A percentile compares a stretch with the other conserved stretches of the same genome.
These are phyloP conservation scores for Alternaria sp. DNA, from an alignment of 2,329 filamentous ascomycete species.

Conservation along the genomic window DNA sequence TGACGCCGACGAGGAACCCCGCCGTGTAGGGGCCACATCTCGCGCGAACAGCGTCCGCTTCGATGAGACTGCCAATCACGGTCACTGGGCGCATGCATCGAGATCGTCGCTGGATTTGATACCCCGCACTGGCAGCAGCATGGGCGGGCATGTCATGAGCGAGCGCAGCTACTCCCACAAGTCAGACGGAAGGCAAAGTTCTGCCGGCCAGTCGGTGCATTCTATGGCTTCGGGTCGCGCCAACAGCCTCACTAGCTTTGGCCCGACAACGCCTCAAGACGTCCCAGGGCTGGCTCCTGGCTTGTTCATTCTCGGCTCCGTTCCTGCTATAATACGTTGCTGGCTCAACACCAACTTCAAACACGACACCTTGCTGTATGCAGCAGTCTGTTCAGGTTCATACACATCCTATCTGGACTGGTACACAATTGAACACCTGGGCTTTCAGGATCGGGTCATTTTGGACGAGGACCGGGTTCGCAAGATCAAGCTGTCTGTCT, in stretches of 20 bases:
- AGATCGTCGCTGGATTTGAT: conserved; percentile 84
- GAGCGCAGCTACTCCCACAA: conserved; percentile 93
- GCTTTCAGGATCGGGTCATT: conserved; percentile 70
- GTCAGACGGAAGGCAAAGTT: conserved; percentile 93
- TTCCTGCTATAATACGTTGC: conserved; percentile 93
- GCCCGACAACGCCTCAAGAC: conserved; percentile 78
- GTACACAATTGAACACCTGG: conserved; percentile 76
- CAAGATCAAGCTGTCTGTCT: conserved; percentile 79
- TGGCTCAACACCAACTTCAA: conserved; percentile 93
- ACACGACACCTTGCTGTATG: conserved; percentile 86
- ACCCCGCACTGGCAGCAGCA: conserved; percentile 77
- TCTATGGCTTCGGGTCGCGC: conserved; percentile 80
- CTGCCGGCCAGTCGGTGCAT: conserved; percentile 81
- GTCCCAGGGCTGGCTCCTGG: conserved; percentile 80
- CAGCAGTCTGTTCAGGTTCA: conserved; percentile 89
- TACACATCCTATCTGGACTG: conserved; percentile 84
- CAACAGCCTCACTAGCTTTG: conserved; percentile 73
- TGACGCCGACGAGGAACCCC: conserved; percentile 85
- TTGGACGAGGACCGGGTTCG: conserved; percentile 69
- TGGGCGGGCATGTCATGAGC: conserved; percentile 80
- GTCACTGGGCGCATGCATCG: conserved; percentile 83
- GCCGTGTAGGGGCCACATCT: conserved; percentile 84
- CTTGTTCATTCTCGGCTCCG: conserved; percentile 83
- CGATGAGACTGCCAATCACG: conserved; percentile 92
- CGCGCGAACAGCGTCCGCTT: conserved; percentile 97